phyloP scores from a whole-genome alignment of 2,329 filamentous ascomycete genomes.

The Calonectria pseudoturangicola region DNA sequence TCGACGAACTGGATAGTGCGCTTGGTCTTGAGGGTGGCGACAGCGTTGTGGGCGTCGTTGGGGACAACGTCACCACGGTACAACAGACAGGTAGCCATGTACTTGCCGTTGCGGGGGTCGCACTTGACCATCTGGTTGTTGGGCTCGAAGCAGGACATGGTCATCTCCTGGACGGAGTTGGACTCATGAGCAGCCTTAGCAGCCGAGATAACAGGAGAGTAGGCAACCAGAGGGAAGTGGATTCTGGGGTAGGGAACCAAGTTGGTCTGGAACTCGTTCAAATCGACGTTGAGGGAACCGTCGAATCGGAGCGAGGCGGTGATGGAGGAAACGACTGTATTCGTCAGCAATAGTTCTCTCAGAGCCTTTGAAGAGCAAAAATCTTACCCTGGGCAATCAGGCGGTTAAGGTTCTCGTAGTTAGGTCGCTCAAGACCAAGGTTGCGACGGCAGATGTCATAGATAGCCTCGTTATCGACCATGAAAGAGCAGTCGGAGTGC shows the following conservation, averaged over 20 bases:
- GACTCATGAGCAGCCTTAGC: conserved; percentile 98
- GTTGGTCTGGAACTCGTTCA: conserved; percentile 99
- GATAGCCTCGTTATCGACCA: conserved; percentile 99
- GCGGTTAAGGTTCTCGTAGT: conserved; percentile 99
- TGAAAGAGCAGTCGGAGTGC: conserved; percentile 99
- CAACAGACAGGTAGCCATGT: conserved; percentile 98
- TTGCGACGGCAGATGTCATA: conserved; percentile 99
- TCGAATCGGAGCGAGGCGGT: conserved; percentile 99
- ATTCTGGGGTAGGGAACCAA: conserved; percentile 99
- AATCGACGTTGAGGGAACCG: conserved; percentile 98
- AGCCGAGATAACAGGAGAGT: conserved; percentile 94
- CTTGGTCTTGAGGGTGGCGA: conserved; percentile 99
- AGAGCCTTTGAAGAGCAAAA: neutral
- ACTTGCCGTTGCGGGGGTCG: conserved; percentile 98
- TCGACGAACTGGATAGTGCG: conserved; percentile 99
- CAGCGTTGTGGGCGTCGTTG: conserved; percentile 94
- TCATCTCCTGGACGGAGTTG: conserved; percentile 99
- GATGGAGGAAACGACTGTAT: conserved; percentile 94
- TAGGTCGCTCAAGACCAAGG: conserved; percentile 96
- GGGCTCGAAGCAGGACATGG: conserved; percentile 99
- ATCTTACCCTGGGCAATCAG: conserved; percentile 92
- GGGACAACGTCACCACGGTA: conserved; percentile 99
- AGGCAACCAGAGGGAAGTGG: conserved; percentile 98
- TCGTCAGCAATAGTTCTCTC: conserved; percentile 47
- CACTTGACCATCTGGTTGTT: conserved; percentile 99